phyloP scores from a whole-genome alignment of 176 grass and related monocot species.

The Juncus effusus region DNA sequence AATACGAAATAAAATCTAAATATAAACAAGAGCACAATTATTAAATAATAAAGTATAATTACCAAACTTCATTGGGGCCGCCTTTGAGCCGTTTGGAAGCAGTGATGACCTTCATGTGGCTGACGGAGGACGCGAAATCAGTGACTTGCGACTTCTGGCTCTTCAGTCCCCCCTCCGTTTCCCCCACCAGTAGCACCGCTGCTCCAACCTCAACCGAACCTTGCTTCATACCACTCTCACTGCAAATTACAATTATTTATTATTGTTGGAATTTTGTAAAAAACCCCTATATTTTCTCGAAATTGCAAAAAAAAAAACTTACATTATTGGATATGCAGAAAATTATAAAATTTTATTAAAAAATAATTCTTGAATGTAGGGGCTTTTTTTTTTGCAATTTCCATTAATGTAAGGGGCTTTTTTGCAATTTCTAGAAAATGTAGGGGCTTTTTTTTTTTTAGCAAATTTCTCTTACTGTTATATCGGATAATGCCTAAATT shows the following conservation, averaged over 20 bases:
- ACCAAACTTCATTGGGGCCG: slow-evolving; percentile 90
- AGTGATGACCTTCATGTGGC: slow-evolving; percentile 96
- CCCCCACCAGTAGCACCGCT: slow-evolving; percentile 84
- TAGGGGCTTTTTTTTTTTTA: no score
- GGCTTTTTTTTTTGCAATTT: no score
- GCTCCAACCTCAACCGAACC: slow-evolving; percentile 78
- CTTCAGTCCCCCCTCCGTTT: slow-evolving; percentile 64
- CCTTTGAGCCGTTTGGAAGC: slow-evolving; percentile 92
- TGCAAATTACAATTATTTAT: slow-evolving; percentile 12
- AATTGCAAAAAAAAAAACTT: no score
- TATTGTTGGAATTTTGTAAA: no score
- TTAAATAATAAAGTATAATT: slow-evolving; percentile 15
- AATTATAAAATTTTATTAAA: no score
- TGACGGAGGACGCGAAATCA: slow-evolving; percentile 60
- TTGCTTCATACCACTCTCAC: slow-evolving; percentile 49
- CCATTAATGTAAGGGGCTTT: no score
- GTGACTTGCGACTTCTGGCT: slow-evolving; percentile 72
- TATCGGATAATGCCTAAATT: no score
- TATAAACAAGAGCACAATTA: slow-evolving; percentile 9
- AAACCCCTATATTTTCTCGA: no score
- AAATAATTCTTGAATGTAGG: no score
- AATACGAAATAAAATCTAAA: not conserved
- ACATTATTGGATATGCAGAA: no score
- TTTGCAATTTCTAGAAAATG: no score
- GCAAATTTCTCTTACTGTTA: no score